Base-by-base conservation (phyloP, 2,329 filamentous ascomycete species). In the Metarhizium rileyi region DNA sequence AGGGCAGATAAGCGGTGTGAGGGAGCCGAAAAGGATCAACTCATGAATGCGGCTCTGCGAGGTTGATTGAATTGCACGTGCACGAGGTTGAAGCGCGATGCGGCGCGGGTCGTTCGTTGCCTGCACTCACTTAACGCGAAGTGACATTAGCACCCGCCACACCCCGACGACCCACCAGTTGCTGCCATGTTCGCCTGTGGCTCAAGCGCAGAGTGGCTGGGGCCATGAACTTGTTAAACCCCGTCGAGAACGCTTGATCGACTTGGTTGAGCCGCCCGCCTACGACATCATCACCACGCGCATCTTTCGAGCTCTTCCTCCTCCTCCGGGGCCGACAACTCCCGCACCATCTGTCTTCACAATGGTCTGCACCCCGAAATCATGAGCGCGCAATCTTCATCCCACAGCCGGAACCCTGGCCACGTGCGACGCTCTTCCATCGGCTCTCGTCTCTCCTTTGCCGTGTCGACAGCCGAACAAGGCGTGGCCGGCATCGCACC, bases 391-490 rank as follows among this genome's bases (percentile, higher is more conserved):
- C 67, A 68, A 71, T 69, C 80, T 63, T 67, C 76, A 53, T 80
- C 80, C 52, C 76, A 76, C 64, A 56, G 50, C 48, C 53, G 59
- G 45, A 60, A 55, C 52, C 59, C 66, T 50, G 57, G 56, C 73
- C 75, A 50, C 30, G 53, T 56, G 61, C 71, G 70, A 52, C 74
- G 78, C 61, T 68, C 77, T 40, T 83, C 82, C 53, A 72, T 84
- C 63, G 73, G 70, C 64, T 82, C 80, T 56, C 77, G 86, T 52
- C 72, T 88, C 46, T 83, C 83, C 42, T 84, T 83, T 52, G 80
- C 81, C 33, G 74, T 87, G 50, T 85, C 83, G 49, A 78, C 70
- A 53, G 76, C 74, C 52, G 84, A 89, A 65, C 75, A 75, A 55
- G 83, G 81, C 53, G 77, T 83, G 52, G 70, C 73, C 52, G 70